phyloP scores from a whole-genome alignment of 2,329 filamentous ascomycete species.

The Talaromyces sp. region DNA sequence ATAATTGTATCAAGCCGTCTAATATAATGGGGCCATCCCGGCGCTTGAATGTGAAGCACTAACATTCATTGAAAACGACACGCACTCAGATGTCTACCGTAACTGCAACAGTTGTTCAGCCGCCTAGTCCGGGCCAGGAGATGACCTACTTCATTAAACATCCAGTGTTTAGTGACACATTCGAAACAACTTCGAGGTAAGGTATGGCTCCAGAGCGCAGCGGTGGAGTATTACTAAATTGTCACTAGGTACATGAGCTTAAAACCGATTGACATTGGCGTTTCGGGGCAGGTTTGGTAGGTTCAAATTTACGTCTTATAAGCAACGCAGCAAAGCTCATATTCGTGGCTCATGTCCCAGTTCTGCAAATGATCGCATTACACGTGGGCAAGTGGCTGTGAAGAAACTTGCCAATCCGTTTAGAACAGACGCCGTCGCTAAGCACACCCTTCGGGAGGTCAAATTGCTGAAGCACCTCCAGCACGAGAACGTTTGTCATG shows the following conservation, averaged over 20 bases:
- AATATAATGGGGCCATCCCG: too few relatives aligned
- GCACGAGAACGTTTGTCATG: conserved; percentile 81
- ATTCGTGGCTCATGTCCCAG: conserved; percentile 50
- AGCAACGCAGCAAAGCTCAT: too few relatives aligned
- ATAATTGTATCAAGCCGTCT: too few relatives aligned
- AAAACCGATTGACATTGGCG: conserved; percentile 97
- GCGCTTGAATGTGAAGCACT: too few relatives aligned
- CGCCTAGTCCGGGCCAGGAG: conserved; percentile 14
- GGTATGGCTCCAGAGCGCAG: too few relatives aligned
- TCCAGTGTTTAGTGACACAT: conserved; percentile 98
- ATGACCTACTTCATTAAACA: conserved; percentile 99
- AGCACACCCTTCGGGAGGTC: conserved; percentile 94
- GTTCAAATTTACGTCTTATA: too few relatives aligned
- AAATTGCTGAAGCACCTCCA: conserved; percentile 94
- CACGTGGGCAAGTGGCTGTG: conserved; percentile 90
- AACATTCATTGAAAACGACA: too few relatives aligned
- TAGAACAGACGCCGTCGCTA: conserved; percentile 95
- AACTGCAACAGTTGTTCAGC: too few relatives aligned
- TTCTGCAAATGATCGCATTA: conserved; percentile 95
- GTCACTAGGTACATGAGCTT: conserved; percentile 87
- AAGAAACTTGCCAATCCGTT: conserved; percentile 99
- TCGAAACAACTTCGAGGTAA: conserved; percentile 99
- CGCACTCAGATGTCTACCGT: too few relatives aligned
- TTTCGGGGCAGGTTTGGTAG: conserved; percentile 96
- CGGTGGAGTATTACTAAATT: conserved; percentile 58